phyloP scores from a whole-genome alignment of 2,329 filamentous ascomycete species.

The Pseudopyrenochaeta lycopersici region DNA sequence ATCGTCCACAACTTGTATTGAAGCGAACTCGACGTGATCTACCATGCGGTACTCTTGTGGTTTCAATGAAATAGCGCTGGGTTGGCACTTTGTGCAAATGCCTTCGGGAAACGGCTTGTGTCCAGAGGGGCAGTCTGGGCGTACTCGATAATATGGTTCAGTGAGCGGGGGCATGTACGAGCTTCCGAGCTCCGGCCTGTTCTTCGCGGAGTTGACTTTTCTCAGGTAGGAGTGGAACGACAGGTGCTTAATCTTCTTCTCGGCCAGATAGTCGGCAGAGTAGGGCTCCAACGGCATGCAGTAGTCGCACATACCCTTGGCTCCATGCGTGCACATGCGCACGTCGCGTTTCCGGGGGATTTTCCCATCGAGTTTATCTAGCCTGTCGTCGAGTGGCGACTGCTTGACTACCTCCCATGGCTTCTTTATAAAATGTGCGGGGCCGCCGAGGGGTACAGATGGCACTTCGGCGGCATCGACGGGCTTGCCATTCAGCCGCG shows the following conservation, averaged over 20 bases:
- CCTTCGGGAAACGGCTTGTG: slow-evolving; percentile 94
- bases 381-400: slow-evolving; percentile 82
- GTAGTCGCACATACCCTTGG: slow-evolving; percentile 99
- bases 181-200: slow-evolving; percentile 90
- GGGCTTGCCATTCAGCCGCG: slow-evolving; percentile 80
- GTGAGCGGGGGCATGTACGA: slow-evolving; percentile 96
- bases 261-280: slow-evolving; percentile 83
- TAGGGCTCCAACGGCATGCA: slow-evolving; percentile 98
- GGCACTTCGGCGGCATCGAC: slow-evolving; percentile 75
- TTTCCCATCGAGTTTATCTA: slow-evolving; percentile 91
- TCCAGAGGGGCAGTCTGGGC: slow-evolving; percentile 87
- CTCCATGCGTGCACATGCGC: slow-evolving; percentile 94
- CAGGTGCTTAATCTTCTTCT: slow-evolving; percentile 98
- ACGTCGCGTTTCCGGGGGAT: slow-evolving; percentile 77
- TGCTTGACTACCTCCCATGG: slow-evolving; percentile 94
- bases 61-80: slow-evolving; percentile 93
- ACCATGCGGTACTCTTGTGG: slow-evolving; percentile 96
- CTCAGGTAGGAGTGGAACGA: slow-evolving; percentile 95
- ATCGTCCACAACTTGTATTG: slow-evolving; percentile 83
- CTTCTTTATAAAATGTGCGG: slow-evolving; percentile 75
- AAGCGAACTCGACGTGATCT: slow-evolving; percentile 96
- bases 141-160: slow-evolving; percentile 92
- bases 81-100: slow-evolving; percentile 98
- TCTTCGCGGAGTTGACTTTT: slow-evolving; percentile 95
- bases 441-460: slow-evolving; percentile 66